Base-by-base conservation (phyloP, 768 basidiomycete genomes). In the Neoboletus subvelutipes region DNA sequence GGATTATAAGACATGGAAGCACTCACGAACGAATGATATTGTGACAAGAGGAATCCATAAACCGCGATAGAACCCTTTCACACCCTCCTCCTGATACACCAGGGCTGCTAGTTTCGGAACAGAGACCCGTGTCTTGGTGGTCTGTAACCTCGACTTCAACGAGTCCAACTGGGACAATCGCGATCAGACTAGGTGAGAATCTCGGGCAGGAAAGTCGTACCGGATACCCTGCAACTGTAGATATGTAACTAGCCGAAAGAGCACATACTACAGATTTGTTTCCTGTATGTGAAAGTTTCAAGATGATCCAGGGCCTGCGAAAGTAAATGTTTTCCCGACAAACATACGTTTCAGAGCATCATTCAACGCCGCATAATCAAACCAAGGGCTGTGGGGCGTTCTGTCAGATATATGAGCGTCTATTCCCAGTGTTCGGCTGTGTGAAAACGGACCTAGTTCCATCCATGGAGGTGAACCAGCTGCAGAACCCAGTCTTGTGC, bases 1-100 rank as follows among this genome's bases (percentile, higher is more conserved):
- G 58, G n/a, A 36, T 39, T 24, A 5, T 24, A 8, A n/a, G 51
- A 54, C 28, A 45, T 47, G 51, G 54, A 50, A 37, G 22, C 46
- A 92, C 91, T 76, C 71, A 87, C 96, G 92, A 72, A 98, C 94
- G 71, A 96, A 93, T 6, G 94, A 94, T 64, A 98, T 98, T 10
- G 94, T 96, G 73, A 94, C 80, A 54, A 98, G 83, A 46, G 96
- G 95, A 64, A 98, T 90, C 85, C 90, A 92, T 50, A 94, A 68
- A 55, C 92, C 92, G 55, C 94, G 82, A 73, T 92, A 96, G 75
- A 94, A 98, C 52, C 96, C 95, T 62, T 81, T 81, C 34, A 92
- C 73, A n/a, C 93, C 88, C 74, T 94, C 89, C 66, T 94, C 92
- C 31, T 82, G 82, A 72, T 90, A 91, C 28, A 94, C 86, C 62